These are phyloP conservation scores for Candida sanyiensis DNA, from an alignment of 805 yeast species.

Conservation along the genomic window DNA sequence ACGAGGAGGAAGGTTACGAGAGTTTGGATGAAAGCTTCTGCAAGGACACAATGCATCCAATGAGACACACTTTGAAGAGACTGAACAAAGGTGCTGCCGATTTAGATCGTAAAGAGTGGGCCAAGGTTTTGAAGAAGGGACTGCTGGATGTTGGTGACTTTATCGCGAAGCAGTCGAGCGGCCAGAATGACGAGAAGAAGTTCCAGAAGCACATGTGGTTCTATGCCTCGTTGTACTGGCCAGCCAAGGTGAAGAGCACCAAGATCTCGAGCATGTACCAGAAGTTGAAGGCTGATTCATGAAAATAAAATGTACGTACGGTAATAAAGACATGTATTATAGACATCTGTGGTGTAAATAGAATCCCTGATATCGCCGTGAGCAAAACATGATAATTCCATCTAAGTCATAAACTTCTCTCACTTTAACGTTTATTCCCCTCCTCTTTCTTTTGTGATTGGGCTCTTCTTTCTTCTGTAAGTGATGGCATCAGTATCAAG, in stretches of 20 bases:
- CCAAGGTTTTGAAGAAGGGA: conserved; percentile 60
- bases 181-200: conserved; percentile 32
- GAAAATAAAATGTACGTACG: too few species aligned
- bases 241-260: conserved; percentile 68
- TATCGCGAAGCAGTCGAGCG: conserved; percentile 43
- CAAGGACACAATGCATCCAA: conserved; percentile 55
- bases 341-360: not conserved
- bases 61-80: conserved; percentile 58
- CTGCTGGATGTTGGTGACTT: conserved; percentile 69
- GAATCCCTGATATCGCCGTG: not conserved
- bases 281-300: conserved; percentile 34
- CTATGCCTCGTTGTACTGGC: conserved; percentile 83
- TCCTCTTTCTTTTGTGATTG: not conserved
- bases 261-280: conserved; percentile 74
- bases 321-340: too few species aligned
- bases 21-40: conserved; percentile 76
- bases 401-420: too few species aligned
- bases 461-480: conserved; percentile 8
- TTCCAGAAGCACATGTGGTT: conserved; percentile 71
- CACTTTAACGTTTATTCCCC: not conserved
- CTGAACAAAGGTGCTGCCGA: conserved; percentile 70
- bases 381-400: not conserved
- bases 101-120: conserved; percentile 73
- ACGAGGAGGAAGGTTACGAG: conserved; percentile 47
- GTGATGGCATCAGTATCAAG: conserved; percentile 8